Evolutionary conservation across 2,329 filamentous ascomycete genomes (phyloP).

Genomic region (Aspergillus carbonarius): DNA sequence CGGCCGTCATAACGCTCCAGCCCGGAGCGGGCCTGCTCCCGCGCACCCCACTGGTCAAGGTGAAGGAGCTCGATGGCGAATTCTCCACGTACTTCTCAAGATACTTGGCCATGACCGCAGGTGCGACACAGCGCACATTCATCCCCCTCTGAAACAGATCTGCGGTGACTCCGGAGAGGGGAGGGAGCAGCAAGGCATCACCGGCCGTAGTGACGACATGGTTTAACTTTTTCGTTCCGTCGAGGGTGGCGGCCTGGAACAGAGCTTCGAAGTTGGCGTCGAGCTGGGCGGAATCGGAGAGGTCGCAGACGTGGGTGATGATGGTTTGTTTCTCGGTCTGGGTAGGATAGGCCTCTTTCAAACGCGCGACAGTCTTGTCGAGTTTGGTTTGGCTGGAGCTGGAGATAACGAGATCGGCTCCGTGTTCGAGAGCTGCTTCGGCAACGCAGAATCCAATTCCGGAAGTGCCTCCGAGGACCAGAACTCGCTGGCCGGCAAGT

Average conservation of each 20-base stretch:
- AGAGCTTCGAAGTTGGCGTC: constrained; percentile 46
- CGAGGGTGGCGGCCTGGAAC: constrained; percentile 37
- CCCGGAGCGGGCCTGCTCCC: constrained; percentile 34
- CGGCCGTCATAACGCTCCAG: constrained; percentile 31
- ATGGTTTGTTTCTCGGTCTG: constrained; percentile 41
- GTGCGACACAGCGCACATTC: constrained; percentile 35
- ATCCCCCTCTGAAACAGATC: constrained; percentile 18
- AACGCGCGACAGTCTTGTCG: constrained; percentile 37
- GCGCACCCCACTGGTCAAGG: constrained; percentile 42
- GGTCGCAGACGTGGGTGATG: constrained; percentile 44
- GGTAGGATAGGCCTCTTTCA: constrained; percentile 30
- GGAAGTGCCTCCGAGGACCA: constrained; percentile 54
- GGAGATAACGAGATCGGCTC: constrained; percentile 49
- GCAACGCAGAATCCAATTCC: constrained; percentile 55
- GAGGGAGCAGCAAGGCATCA: constrained; percentile 27
- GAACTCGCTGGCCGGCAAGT: constrained; percentile 29
- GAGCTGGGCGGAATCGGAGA: constrained; percentile 41
- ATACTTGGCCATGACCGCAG: constrained; percentile 42
- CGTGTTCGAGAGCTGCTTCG: constrained; percentile 51
- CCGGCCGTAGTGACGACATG: constrained; percentile 56
- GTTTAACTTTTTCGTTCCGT: constrained; percentile 36
- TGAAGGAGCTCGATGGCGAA: constrained; percentile 33
- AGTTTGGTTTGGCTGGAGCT: constrained; percentile 45
- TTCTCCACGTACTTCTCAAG: constrained; percentile 35
- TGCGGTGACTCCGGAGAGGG: constrained; percentile 28